These are phyloP conservation scores for Cytospora mali DNA, from an alignment of 2,329 filamentous ascomycete species.

Conservation along the genomic window DNA sequence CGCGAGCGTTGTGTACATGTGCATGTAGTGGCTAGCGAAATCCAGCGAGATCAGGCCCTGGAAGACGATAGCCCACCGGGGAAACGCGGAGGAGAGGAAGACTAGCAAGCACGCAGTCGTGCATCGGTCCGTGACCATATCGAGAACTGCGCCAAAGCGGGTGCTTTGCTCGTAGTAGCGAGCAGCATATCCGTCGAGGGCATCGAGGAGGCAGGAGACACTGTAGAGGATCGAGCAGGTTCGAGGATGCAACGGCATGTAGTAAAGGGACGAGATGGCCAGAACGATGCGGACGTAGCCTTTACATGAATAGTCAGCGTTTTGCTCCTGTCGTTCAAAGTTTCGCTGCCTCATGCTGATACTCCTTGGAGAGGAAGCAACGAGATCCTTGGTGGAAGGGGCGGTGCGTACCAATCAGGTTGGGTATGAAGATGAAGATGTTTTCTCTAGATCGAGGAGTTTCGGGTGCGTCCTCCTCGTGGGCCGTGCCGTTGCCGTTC, in stretches of 20 bases:
- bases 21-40: slow-evolving; percentile 95
- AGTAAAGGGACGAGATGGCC: slow-evolving; percentile 90
- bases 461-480: slow-evolving; percentile 41
- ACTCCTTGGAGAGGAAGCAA: slow-evolving; percentile 10
- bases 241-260: slow-evolving; percentile 98
- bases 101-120: slow-evolving; percentile 94
- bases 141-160: slow-evolving; percentile 91
- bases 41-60: slow-evolving; percentile 91
- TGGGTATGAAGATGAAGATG: slow-evolving; percentile 80
- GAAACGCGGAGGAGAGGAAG: slow-evolving; percentile 92
- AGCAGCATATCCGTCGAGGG: slow-evolving; percentile 92
- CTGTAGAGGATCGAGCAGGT: slow-evolving; percentile 92
- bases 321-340: background rate
- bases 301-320: slow-evolving; percentile 39
- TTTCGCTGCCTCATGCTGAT: background rate
- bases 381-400: background rate
- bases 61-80: slow-evolving; percentile 91
- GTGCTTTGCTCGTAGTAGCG: slow-evolving; percentile 88
- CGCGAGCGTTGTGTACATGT: slow-evolving; percentile 94
- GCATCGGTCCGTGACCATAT: slow-evolving; percentile 99
- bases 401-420: slow-evolving; percentile 69
- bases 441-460: slow-evolving; percentile 60
- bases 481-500: slow-evolving; percentile 51
- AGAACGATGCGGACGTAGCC: slow-evolving; percentile 79
- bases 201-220: slow-evolving; percentile 92